Evolutionary conservation across 345 rosid genomes (phyloP).

Genomic region (Zanthoxylum bungeanum): DNA sequence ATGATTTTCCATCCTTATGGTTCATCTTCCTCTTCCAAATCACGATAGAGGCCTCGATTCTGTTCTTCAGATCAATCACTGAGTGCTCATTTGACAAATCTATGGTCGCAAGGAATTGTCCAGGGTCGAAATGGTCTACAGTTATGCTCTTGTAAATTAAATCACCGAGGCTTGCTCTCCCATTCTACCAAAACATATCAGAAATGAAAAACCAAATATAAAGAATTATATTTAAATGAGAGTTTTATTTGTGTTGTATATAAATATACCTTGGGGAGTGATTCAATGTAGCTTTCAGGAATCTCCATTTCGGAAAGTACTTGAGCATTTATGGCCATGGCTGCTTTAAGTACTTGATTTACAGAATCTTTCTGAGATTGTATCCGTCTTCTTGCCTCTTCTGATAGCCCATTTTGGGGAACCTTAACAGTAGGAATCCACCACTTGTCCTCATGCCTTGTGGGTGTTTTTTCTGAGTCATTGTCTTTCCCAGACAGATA

Average conservation of each 20-base stretch:
- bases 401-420: conserved; percentile 69
- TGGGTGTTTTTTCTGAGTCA: conserved; percentile 50
- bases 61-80: conserved; percentile 82
- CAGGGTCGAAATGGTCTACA: conserved; percentile 76
- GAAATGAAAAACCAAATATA: not conserved
- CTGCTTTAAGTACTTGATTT: conserved; percentile 93
- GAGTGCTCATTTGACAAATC: conserved; percentile 83
- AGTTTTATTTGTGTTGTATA: not conserved
- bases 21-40: conserved; percentile 91
- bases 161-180: conserved; percentile 94
- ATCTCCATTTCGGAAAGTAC: conserved; percentile 83
- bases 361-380: conserved; percentile 86
- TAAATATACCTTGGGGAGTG: conserved; percentile 92
- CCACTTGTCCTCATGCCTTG: conserved; percentile 76
- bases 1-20: conserved; percentile 70
- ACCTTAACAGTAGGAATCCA: conserved; percentile 91
- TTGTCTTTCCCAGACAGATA: conserved; percentile 58
- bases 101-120: conserved; percentile 62
- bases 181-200: conserved; percentile 45
- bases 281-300: conserved; percentile 85
- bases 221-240: not conserved
- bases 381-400: conserved; percentile 55
- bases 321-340: conserved; percentile 94
- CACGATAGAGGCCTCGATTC: conserved; percentile 89
- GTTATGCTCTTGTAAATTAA: conserved; percentile 84